Conservation (phyloP, 2,329 filamentous ascomycete genomes). For the Lachnellula occidentalis region DNA sequence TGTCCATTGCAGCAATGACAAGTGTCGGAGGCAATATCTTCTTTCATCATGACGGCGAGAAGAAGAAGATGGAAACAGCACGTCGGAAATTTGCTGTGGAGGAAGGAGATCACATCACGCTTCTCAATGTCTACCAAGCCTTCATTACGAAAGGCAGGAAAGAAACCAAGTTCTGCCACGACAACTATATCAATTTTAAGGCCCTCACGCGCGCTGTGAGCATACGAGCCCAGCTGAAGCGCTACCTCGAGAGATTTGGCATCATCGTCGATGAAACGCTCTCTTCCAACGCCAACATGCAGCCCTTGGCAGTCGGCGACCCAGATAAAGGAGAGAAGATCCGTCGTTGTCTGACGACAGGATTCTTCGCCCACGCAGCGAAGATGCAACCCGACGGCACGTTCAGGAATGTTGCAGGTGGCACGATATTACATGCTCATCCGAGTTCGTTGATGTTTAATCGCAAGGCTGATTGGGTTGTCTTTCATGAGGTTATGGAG, state of each 20-base stretch:
- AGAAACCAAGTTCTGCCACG: conserved; percentile 79
- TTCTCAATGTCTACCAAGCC: conserved; percentile 88
- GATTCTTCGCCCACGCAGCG: conserved; percentile 90
- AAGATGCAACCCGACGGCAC: conserved; percentile 91
- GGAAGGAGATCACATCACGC: conserved; percentile 88
- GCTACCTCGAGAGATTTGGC: conserved; percentile 81
- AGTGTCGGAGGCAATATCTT: conserved; percentile 78
- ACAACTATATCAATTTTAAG: conserved; percentile 84
- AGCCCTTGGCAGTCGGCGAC: conserved; percentile 35
- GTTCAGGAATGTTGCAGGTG: conserved; percentile 79
- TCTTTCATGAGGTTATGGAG: conserved; percentile 92
- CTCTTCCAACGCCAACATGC: conserved; percentile 31
- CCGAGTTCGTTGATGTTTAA: conserved; percentile 95
- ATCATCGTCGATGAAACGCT: conserved; percentile 62
- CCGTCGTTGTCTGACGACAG: conserved; percentile 75
- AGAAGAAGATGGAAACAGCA: conserved; percentile 67
- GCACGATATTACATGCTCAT: conserved; percentile 75
- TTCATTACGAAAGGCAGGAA: conserved; percentile 81
- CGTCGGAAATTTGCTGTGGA: conserved; percentile 81
- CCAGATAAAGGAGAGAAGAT: conserved; percentile 64
- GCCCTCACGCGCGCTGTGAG: conserved; percentile 75
- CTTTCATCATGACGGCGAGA: conserved; percentile 73
- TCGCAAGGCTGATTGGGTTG: conserved; percentile 90
- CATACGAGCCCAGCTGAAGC: conserved; percentile 78
- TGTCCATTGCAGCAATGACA: conserved; percentile 92